A percentile compares a stretch with the other conserved stretches of the same genome.
Evolutionary conservation across 2,329 filamentous ascomycete species (phyloP).

Genomic region (Cladophialophora carrionii): DNA sequence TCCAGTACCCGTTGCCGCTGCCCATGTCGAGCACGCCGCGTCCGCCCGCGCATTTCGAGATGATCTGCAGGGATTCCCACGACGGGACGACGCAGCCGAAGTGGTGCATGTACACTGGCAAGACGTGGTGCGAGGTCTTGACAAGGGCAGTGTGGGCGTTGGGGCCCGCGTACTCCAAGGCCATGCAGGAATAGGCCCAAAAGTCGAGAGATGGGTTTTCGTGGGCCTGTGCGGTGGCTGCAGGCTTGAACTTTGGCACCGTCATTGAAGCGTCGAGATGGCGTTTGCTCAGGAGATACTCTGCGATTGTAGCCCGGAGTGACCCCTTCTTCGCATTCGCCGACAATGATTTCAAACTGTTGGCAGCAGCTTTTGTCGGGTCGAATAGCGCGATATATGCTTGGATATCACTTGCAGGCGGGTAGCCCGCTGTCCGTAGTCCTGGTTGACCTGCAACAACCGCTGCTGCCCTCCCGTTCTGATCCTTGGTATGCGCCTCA

Average conservation of each 20-base stretch:
- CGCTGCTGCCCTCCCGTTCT: background rate
- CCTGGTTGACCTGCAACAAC: slow-evolving; percentile 21
- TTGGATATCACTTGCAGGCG: slow-evolving; percentile 61
- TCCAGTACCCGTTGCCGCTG: slow-evolving; percentile 76
- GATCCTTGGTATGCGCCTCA: slow-evolving; percentile 12
- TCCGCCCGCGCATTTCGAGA: slow-evolving; percentile 58
- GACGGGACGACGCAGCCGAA: slow-evolving; percentile 73
- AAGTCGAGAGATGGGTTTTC: slow-evolving; percentile 70
- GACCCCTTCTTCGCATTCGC: slow-evolving; percentile 69
- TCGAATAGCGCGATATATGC: slow-evolving; percentile 71
- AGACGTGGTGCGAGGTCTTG: slow-evolving; percentile 66
- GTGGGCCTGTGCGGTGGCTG: slow-evolving; percentile 42
- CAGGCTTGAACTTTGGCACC: slow-evolving; percentile 49
- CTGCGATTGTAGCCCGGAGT: slow-evolving; percentile 60
- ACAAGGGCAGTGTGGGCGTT: slow-evolving; percentile 58
- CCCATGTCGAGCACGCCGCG: slow-evolving; percentile 66
- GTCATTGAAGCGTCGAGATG: slow-evolving; percentile 47
- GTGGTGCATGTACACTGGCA: slow-evolving; percentile 76
- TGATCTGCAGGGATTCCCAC: slow-evolving; percentile 65
- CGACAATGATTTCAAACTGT: slow-evolving; percentile 64
- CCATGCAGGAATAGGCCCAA: slow-evolving; percentile 67
- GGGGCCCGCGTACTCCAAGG: slow-evolving; percentile 66
- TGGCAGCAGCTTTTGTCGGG: slow-evolving; percentile 61
- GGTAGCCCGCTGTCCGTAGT: slow-evolving; percentile 46
- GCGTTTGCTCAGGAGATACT: slow-evolving; percentile 59